Percentiles rank a stretch among this genome's conserved stretches.
phyloP scores from a whole-genome alignment of 768 basidiomycete species.

The Calocera cornea region DNA sequence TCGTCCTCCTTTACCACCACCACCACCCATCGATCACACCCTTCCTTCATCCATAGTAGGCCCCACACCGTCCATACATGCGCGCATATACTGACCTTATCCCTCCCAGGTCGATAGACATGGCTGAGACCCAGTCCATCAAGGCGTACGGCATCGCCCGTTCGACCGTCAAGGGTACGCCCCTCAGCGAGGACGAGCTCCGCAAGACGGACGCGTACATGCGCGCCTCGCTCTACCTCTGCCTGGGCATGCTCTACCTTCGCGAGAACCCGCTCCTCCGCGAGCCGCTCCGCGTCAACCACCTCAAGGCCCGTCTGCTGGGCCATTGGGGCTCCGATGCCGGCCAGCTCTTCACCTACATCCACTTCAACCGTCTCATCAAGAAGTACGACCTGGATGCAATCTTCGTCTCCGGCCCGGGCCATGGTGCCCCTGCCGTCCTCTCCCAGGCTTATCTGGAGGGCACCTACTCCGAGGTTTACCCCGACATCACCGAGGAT shows the following conservation, averaged over 20 bases:
- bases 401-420: constrained; percentile 71
- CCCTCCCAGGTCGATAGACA: not conserved
- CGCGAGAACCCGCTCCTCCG: constrained; percentile 57
- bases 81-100: not conserved
- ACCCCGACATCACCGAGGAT: constrained; percentile 29
- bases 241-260: constrained; percentile 71
- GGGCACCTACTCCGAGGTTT: constrained; percentile 44
- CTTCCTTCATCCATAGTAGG: constrained; percentile 12
- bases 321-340: constrained; percentile 75
- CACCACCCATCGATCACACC: constrained; percentile 9
- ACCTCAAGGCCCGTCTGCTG: constrained; percentile 69
- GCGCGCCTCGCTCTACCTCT: constrained; percentile 20
- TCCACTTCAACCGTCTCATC: constrained; percentile 50
- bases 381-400: constrained; percentile 45
- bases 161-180: constrained; percentile 17
- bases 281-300: constrained; percentile 40
- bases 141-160: constrained; percentile 18
- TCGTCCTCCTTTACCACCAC: not conserved
- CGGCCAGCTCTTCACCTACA: constrained; percentile 55
- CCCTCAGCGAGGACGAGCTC: constrained; percentile 19
- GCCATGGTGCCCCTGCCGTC: constrained; percentile 77
- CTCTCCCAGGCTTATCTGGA: constrained; percentile 82
- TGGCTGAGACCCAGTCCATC: constrained; percentile 6
- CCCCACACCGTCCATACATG: not conserved
- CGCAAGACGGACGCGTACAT: constrained; percentile 20